phyloP scores from a whole-genome alignment of 176 grass and related monocot genomes.

The Carex scoparia region DNA sequence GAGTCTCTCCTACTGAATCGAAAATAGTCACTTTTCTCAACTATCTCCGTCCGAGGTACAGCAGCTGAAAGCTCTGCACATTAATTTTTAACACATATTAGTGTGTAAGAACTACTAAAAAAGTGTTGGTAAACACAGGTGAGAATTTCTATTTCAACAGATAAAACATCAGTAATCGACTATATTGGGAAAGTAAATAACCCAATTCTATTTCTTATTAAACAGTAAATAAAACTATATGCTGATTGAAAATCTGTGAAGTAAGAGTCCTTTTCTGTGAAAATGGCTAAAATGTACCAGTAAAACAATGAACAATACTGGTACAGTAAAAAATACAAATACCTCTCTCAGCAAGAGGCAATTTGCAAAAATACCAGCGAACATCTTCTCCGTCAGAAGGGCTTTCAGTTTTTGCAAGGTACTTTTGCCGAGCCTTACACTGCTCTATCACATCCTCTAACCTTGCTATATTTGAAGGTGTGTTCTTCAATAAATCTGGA shows the following conservation, averaged over 20 bases:
- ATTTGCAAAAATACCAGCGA: constrained; percentile 95
- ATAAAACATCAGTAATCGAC: no score
- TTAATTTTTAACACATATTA: not conserved
- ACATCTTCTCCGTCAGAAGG: constrained; percentile 81
- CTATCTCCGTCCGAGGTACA: constrained; percentile 68
- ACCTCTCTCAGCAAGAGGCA: constrained; percentile 77
- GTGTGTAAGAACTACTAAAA: not conserved
- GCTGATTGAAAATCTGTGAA: not conserved
- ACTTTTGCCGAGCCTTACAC: constrained; percentile 67
- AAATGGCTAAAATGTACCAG: no score
- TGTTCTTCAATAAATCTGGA: constrained; percentile 79
- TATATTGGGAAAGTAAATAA: not conserved
- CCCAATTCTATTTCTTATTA: not conserved
- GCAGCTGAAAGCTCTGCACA: constrained; percentile 72
- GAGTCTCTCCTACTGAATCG: constrained; percentile 90
- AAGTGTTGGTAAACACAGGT: not conserved
- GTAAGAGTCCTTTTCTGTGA: no score
- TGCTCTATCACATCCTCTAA: constrained; percentile 75
- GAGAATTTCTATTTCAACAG: not conserved
- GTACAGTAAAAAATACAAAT: not conserved
- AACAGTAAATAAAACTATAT: not conserved
- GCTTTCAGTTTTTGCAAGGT: constrained; percentile 84
- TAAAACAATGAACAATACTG: not conserved
- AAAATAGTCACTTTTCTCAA: constrained; percentile 95
- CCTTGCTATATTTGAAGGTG: constrained; percentile 71